Base-by-base conservation (phyloP, 2,329 filamentous ascomycete species). In the Simplicillium aogashimaense region DNA sequence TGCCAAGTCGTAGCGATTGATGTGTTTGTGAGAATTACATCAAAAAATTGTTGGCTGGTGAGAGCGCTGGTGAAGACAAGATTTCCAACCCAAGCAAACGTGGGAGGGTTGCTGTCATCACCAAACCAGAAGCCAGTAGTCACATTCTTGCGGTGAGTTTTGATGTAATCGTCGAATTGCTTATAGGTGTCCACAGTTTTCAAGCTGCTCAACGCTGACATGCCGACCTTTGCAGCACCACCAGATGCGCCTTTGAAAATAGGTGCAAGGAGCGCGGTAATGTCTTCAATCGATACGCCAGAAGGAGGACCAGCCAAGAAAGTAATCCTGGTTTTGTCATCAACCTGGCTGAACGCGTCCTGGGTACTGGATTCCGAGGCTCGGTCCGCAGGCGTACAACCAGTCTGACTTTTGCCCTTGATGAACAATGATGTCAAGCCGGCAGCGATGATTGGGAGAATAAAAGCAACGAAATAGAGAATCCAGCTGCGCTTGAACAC, bases 371-470 rank as follows among this genome's bases (percentile, higher is more conserved):
- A 53, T 29, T 65, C 66, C 1, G 69, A 69, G 0, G 71, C 51
- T 36, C 68, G 63, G 2, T 70, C 65, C 1, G 56, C 54, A 1
- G 74, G 71, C 13, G 67, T 63, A 52, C 81, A 85, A 3, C 64
- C 67, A 1, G 58, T 64, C 1, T 67, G 66, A 4, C 57, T 49
- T 49, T 78, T 78, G 36, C 65, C 61, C 34, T 73, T 70, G 7
- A 95, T 64, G 51, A 90, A 89, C 2, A 94, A 67, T 3, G 82
- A 85, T 0, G 88, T 85, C 13, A 95, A 64, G 0, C 81, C 86
- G 14, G 86, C 83, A 1, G 86, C 84, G 41, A 87, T 67, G 39
- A 95, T 74, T 0, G 89, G 89, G 11, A 95, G 76, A 1, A 87
- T 49, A 30, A 94, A 70, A 1, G 86, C 87, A 3, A 79, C 78